phyloP scores from a whole-genome alignment of 2,329 filamentous ascomycete genomes.

The Fusarium phyllophilum region DNA sequence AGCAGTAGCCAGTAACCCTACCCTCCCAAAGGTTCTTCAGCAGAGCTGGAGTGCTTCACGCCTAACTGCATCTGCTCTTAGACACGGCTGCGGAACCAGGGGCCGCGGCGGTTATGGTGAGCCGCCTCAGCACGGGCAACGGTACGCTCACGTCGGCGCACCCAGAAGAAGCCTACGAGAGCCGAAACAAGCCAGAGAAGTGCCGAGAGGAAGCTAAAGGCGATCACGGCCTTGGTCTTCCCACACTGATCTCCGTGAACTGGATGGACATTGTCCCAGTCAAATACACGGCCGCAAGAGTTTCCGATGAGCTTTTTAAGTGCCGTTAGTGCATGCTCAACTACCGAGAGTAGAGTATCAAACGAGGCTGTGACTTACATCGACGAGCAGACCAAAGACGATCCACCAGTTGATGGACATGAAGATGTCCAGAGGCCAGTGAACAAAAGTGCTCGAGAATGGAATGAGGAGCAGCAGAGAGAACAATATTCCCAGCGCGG shows the following conservation, averaged over 20 bases:
- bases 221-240: conserved; percentile 76
- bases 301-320: conserved; percentile 53
- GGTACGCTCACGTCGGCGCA: conserved; percentile 53
- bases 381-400: conserved; percentile 72
- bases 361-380: conserved; percentile 56
- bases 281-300: conserved; percentile 66
- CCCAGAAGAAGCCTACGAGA: conserved; percentile 66
- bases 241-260: conserved; percentile 64
- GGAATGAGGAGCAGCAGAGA: conserved; percentile 78
- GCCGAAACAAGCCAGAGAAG: conserved; percentile 75
- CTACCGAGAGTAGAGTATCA: neutral
- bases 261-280: conserved; percentile 67
- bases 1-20: neutral
- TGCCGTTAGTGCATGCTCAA: conserved; percentile 15
- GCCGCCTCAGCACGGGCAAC: conserved; percentile 47
- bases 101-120: conserved; percentile 45
- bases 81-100: conserved; percentile 58
- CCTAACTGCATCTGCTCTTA: conserved; percentile 39
- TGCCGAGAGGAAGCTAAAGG: conserved; percentile 77
- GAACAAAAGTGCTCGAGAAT: conserved; percentile 72
- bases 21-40: conserved; percentile 18
- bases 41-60: neutral
- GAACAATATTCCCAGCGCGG: conserved; percentile 75
- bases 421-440: conserved; percentile 77
- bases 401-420: conserved; percentile 77